Evolutionary conservation across 805 yeast species (phyloP).

Genomic region (Metahyphopichia silvanorum): DNA sequence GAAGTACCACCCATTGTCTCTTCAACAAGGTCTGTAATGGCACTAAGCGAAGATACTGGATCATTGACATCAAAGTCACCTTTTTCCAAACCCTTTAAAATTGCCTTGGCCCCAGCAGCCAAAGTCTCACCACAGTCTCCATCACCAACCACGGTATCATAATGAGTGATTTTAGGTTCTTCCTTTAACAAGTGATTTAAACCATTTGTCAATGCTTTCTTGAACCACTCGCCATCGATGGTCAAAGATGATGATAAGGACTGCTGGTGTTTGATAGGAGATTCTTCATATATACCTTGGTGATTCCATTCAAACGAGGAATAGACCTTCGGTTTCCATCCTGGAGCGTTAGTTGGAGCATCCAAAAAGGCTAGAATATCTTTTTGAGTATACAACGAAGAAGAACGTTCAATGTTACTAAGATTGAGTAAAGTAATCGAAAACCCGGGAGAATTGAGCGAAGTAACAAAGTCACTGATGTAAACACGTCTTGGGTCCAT

Average conservation of each 20-base stretch:
- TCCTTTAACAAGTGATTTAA: conserved; percentile 24
- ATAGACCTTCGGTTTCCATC: conserved; percentile 60
- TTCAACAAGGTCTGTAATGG: conserved; percentile 80
- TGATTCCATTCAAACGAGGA: conserved; percentile 25
- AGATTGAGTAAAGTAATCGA: conserved; percentile 78
- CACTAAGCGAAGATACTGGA: conserved; percentile 58
- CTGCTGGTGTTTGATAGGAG: conserved; percentile 24
- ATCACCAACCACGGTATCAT: conserved; percentile 90
- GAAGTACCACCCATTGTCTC: conserved; percentile 97
- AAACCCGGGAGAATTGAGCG: conserved; percentile 90
- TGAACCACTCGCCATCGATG: conserved; percentile 43
- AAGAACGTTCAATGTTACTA: conserved; percentile 39
- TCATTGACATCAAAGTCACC: conserved; percentile 31
- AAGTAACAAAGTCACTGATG: conserved; percentile 81
- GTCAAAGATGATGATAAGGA: conserved; percentile 23
- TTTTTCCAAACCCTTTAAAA: conserved; percentile 49
- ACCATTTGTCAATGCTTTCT: conserved; percentile 46
- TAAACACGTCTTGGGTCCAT: conserved; percentile 68
- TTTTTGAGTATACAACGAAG: conserved; percentile 5
- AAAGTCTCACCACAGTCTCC: conserved; percentile 97
- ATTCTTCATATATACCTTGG: conserved; percentile 25
- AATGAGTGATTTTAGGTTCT: conserved; percentile 80
- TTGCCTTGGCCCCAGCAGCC: conserved; percentile 75
- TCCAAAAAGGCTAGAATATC: conserved; percentile 56
- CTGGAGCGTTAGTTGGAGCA: conserved; percentile 73